Percentiles rank a stretch among this genome's conserved stretches.
Conservation (phyloP, 129 eudicot genomes). For the Tagetes erecta region DNA sequence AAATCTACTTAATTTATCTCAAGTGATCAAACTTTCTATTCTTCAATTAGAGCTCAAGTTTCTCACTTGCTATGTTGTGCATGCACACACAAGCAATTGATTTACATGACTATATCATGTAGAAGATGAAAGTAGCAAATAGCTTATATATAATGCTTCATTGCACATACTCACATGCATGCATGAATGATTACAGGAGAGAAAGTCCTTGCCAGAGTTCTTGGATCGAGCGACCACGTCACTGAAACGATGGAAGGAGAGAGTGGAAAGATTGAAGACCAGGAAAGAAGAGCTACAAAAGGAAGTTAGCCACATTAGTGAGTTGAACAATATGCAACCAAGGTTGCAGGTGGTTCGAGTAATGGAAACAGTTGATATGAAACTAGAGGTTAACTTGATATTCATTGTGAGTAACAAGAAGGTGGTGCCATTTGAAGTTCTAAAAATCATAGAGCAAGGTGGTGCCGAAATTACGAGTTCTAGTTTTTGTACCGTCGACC, state of each 20-base stretch:
- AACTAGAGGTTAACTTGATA: constrained; percentile 24
- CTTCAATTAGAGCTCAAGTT: too few species aligned
- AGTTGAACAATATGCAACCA: not conserved
- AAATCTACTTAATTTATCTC: too few species aligned
- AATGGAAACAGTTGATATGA: constrained; percentile 4
- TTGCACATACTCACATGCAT: too few species aligned
- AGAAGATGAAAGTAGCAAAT: too few species aligned
- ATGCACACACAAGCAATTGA: not conserved
- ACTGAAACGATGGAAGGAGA: constrained; percentile 1
- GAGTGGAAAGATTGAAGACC: constrained; percentile 19
- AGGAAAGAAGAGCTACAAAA: constrained; percentile 17
- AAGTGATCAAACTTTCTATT: too few species aligned
- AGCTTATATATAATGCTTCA: too few species aligned
- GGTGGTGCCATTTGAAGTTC: not conserved
- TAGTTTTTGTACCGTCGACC: constrained; percentile 10
- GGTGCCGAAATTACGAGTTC: constrained; percentile 27
- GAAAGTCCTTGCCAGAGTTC: constrained; percentile 23
- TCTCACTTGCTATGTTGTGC: too few species aligned
- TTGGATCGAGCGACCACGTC: constrained; percentile 24
- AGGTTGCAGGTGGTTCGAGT: constrained; percentile 16
- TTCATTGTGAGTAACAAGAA: constrained; percentile 17
- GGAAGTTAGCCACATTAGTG: not conserved
- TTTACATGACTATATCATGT: too few species aligned
- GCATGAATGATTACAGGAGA: constrained; percentile 9
- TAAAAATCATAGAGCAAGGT: constrained; percentile 24